Evolutionary conservation across 192 early-diverging fungal species (phyloP).

Genomic region (Backusella luteola): DNA sequence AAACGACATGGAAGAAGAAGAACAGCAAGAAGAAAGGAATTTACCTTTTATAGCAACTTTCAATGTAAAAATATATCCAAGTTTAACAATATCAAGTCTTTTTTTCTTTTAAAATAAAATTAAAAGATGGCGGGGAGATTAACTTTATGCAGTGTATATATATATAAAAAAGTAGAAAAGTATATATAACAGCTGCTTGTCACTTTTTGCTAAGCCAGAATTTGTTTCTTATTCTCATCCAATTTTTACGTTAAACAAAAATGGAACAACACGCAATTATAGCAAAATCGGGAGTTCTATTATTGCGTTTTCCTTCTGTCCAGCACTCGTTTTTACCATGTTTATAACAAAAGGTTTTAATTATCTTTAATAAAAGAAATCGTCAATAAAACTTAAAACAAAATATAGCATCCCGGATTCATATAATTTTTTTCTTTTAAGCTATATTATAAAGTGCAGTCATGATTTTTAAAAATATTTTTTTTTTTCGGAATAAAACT

Average conservation of each 20-base stretch:
- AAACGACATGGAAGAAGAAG: too few relatives aligned
- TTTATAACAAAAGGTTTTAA: not conserved
- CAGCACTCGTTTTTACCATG: not conserved
- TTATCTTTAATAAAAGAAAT: not conserved
- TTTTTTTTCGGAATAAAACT: not conserved
- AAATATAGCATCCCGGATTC: too few relatives aligned
- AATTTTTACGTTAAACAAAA: not conserved
- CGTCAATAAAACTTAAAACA: not conserved
- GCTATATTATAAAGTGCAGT: too few relatives aligned
- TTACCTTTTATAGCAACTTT: too few relatives aligned
- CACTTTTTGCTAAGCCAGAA: not conserved
- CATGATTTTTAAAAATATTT: not conserved
- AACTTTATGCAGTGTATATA: too few relatives aligned
- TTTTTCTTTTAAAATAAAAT: too few relatives aligned
- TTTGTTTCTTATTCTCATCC: not conserved
- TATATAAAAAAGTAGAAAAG: not conserved
- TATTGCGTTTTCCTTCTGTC: not conserved
- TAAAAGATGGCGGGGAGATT: too few relatives aligned
- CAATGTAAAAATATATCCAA: too few relatives aligned
- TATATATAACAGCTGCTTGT: not conserved
- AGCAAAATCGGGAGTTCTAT: not conserved
- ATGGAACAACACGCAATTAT: not conserved
- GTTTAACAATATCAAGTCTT: too few relatives aligned
- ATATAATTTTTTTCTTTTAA: too few relatives aligned
- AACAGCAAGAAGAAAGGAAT: too few relatives aligned